A percentile compares a stretch with the other conserved stretches of the same genome.
Evolutionary conservation across 2,329 filamentous ascomycete genomes (phyloP).

Genomic region (Colletotrichum sp.): DNA sequence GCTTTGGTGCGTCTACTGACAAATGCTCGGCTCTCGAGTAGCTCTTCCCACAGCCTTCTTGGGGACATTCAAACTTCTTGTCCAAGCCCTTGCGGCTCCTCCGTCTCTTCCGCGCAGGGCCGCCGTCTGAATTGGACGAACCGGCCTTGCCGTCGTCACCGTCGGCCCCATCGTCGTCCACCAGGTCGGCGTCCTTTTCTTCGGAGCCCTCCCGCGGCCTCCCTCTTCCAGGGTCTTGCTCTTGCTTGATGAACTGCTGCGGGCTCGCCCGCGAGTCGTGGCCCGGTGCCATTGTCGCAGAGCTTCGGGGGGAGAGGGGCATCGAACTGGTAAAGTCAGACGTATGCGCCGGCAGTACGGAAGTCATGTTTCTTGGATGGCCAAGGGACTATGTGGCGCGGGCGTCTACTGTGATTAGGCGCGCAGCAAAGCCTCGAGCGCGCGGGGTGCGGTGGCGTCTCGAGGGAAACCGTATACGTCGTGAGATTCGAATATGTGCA

Average conservation of each 20-base stretch:
- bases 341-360: slow-evolving; percentile 42
- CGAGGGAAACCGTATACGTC: not conserved
- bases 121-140: slow-evolving; percentile 56
- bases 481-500: not conserved
- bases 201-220: slow-evolving; percentile 47
- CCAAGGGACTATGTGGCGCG: not conserved
- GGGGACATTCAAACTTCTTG: slow-evolving; percentile 84
- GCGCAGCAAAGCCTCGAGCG: slow-evolving; percentile 5
- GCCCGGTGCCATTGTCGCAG: slow-evolving; percentile 44
- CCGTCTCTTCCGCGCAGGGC: slow-evolving; percentile 64
- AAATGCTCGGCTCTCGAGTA: slow-evolving; percentile 97
- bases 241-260: slow-evolving; percentile 43
- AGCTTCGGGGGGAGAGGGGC: slow-evolving; percentile 42
- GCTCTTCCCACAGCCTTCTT: slow-evolving; percentile 90
- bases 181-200: slow-evolving; percentile 45
- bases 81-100: slow-evolving; percentile 80
- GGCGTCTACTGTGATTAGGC: slow-evolving; percentile 3
- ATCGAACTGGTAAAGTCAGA: slow-evolving; percentile 42
- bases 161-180: slow-evolving; percentile 43
- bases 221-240: slow-evolving; percentile 43
- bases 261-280: slow-evolving; percentile 43
- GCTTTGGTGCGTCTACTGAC: slow-evolving; percentile 50
- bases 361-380: slow-evolving; percentile 40
- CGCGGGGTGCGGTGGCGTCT: not conserved
- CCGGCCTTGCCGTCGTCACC: slow-evolving; percentile 47